phyloP scores from a whole-genome alignment of 257 asterid species.

The Fraxinus pennsylvanica region DNA sequence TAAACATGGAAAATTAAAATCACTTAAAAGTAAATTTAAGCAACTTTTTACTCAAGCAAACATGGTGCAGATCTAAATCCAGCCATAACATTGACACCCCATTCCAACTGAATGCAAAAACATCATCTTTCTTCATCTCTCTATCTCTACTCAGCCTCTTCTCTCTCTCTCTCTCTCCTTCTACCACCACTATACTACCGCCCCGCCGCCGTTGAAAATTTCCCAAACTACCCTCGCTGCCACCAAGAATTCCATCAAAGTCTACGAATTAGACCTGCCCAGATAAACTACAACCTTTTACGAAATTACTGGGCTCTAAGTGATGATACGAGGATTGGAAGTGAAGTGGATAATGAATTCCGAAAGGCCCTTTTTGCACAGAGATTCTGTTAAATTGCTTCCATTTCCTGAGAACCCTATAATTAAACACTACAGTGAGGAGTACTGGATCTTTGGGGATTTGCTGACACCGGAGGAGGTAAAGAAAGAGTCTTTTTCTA shows the following conservation, averaged over 20 bases:
- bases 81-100: background rate
- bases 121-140: slow-evolving; percentile 59
- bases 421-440: slow-evolving; percentile 92
- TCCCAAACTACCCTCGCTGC: slow-evolving; percentile 32
- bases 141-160: slow-evolving; percentile 52
- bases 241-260: slow-evolving; percentile 49
- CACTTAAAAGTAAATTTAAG: background rate
- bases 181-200: slow-evolving; percentile 36
- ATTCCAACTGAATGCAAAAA: slow-evolving; percentile 23
- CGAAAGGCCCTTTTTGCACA: slow-evolving; percentile 47
- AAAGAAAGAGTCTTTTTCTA: slow-evolving; percentile 59
- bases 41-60: background rate
- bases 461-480: slow-evolving; percentile 48
- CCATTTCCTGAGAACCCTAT: slow-evolving; percentile 86
- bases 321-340: slow-evolving; percentile 71
- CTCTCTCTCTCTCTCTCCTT: slow-evolving; percentile 30
- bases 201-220: slow-evolving; percentile 23
- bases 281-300: slow-evolving; percentile 81
- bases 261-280: slow-evolving; percentile 71
- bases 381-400: slow-evolving; percentile 34
- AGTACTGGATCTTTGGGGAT: slow-evolving; percentile 95
- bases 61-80: background rate
- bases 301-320: slow-evolving; percentile 68
- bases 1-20: too few relatives aligned
- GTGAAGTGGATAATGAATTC: slow-evolving; percentile 77